phyloP scores from a whole-genome alignment of 495 filamentous ascomycete genomes.

The Amniculicola lignicola region DNA sequence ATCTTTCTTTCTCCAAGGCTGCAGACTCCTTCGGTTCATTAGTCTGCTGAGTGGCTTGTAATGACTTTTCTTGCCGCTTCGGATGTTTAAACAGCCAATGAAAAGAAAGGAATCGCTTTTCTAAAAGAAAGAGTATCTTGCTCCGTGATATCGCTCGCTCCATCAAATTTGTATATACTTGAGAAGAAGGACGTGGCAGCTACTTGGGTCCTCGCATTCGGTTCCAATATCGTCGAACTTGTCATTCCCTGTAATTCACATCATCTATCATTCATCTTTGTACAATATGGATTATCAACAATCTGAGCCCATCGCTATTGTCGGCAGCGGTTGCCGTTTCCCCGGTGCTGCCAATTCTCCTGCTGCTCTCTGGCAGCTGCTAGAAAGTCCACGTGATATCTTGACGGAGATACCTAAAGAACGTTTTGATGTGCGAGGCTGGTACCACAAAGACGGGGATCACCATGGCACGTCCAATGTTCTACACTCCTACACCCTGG shows the following conservation, averaged over 20 bases:
- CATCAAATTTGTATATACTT: background rate
- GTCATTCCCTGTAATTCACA: background rate
- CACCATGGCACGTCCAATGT: background rate
- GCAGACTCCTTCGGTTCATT: no score
- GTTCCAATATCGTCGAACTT: background rate
- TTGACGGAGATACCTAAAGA: background rate
- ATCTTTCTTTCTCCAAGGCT: no score
- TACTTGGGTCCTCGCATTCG: background rate
- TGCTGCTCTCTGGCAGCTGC: conserved; percentile 56
- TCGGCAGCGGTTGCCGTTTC: conserved; percentile 61
- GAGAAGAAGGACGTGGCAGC: background rate
- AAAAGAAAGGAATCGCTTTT: background rate
- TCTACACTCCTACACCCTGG: background rate
- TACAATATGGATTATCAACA: background rate
- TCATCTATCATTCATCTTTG: background rate
- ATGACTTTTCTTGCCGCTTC: no score
- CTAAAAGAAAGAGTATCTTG: background rate
- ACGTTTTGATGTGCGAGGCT: background rate
- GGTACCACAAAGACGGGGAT: background rate
- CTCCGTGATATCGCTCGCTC: background rate
- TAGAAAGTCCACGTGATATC: background rate
- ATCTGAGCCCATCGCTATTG: conserved; percentile 55
- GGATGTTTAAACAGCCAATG: no score
- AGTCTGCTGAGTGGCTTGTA: no score
- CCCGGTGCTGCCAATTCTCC: conserved; percentile 54